Conservation (phyloP, 2,329 filamentous ascomycete genomes). For the Remersonia thermophila region DNA sequence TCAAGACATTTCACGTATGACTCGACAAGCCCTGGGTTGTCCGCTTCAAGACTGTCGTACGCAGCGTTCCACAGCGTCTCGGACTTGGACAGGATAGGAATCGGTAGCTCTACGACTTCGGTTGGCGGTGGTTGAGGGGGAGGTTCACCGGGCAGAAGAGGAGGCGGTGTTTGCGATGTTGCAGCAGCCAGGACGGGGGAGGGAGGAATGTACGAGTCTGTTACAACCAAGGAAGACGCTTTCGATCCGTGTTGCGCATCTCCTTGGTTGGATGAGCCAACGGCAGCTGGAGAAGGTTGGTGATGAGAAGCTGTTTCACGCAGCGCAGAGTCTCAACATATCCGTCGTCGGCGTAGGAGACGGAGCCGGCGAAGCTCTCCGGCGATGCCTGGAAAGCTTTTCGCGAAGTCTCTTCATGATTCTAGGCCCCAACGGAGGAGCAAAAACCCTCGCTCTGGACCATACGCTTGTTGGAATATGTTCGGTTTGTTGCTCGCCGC, state of each 20-base stretch:
- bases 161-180: background rate
- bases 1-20: conserved; percentile 17
- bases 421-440: too few species aligned
- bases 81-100: conserved; percentile 1
- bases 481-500: too few species aligned
- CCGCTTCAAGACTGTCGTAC: conserved; percentile 20
- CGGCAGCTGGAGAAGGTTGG: background rate
- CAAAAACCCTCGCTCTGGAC: too few species aligned
- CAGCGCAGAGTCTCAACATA: conserved; percentile 1
- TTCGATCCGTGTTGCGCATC: too few species aligned
- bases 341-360: background rate
- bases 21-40: conserved; percentile 15
- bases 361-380: background rate
- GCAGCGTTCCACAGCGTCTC: conserved; percentile 17
- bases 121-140: background rate
- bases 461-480: too few species aligned
- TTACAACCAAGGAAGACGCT: too few species aligned
- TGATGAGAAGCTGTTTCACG: background rate
- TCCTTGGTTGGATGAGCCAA: too few species aligned
- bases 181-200: background rate
- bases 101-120: background rate
- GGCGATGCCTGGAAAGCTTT: background rate
- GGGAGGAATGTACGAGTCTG: too few species aligned
- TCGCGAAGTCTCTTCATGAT: too few species aligned
- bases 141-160: too few species aligned